phyloP scores from a whole-genome alignment of 495 filamentous ascomycete species.

The Letharia lupina region DNA sequence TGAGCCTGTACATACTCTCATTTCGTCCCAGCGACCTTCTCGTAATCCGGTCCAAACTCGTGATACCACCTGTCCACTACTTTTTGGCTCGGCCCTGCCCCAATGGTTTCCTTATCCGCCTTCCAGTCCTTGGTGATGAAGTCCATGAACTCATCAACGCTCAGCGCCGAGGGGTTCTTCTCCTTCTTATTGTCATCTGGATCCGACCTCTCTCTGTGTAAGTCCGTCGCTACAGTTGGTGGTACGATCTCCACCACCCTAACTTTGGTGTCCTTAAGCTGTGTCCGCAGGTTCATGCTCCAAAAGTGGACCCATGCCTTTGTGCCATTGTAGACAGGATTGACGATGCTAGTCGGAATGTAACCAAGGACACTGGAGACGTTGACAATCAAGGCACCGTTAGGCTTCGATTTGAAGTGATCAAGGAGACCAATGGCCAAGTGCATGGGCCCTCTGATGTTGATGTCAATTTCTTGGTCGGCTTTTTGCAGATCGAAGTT shows the following conservation, averaged over 20 bases:
- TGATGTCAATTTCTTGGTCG: constrained; percentile 43
- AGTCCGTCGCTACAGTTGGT: constrained; percentile 40
- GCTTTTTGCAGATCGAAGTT: constrained; percentile 34
- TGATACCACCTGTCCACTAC: constrained; percentile 36
- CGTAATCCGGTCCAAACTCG: constrained; percentile 28
- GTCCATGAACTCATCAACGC: constrained; percentile 41
- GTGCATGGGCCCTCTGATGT: constrained; percentile 44
- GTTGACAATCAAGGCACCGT: constrained; percentile 35
- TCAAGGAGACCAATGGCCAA: constrained; percentile 34
- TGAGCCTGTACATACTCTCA: background rate
- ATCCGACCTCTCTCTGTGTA: constrained; percentile 42
- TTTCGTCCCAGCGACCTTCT: constrained; percentile 19
- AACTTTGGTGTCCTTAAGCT: constrained; percentile 33
- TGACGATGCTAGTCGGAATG: constrained; percentile 36
- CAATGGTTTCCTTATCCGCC: constrained; percentile 34
- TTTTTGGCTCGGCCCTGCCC: constrained; percentile 28
- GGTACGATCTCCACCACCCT: constrained; percentile 41
- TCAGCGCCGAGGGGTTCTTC: constrained; percentile 35
- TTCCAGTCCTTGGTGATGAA: constrained; percentile 31
- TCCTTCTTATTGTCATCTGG: constrained; percentile 46
- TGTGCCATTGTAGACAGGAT: constrained; percentile 42
- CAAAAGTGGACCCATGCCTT: constrained; percentile 45
- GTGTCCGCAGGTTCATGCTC: constrained; percentile 38
- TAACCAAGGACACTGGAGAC: constrained; percentile 41
- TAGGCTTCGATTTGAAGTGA: constrained; percentile 33